A percentile compares a stretch with the other conserved stretches of the same genome.
Conservation (phyloP, 2,329 filamentous ascomycete species). For the Calonectria honghensis region DNA sequence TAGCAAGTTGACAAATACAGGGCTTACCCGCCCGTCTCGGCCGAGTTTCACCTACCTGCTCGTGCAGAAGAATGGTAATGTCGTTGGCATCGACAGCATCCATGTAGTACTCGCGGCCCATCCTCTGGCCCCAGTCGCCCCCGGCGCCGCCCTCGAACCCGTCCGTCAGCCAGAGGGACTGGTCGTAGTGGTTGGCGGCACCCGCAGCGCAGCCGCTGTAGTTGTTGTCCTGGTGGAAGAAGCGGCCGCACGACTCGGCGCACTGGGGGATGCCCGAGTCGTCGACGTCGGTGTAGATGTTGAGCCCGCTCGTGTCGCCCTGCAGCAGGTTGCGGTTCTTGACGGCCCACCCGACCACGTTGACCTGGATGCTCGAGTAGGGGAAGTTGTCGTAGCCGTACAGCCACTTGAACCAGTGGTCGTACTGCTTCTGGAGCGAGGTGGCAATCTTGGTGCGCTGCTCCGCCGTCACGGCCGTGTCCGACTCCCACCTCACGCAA, state of each 20-base stretch:
- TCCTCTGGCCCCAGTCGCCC: slow-evolving; percentile 68
- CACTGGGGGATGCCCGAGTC: slow-evolving; percentile 64
- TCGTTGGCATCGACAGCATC: slow-evolving; percentile 59
- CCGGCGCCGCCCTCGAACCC: slow-evolving; percentile 66
- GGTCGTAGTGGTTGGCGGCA: slow-evolving; percentile 64
- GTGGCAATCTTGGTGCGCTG: slow-evolving; percentile 62
- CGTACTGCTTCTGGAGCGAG: slow-evolving; percentile 60
- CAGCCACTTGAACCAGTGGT: slow-evolving; percentile 65
- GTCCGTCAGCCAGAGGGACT: slow-evolving; percentile 69
- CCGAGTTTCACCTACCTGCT: slow-evolving; percentile 53
- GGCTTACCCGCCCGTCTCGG: background rate
- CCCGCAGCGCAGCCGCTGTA: slow-evolving; percentile 61
- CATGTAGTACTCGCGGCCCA: slow-evolving; percentile 67
- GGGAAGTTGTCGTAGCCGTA: slow-evolving; percentile 67
- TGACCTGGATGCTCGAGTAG: slow-evolving; percentile 61
- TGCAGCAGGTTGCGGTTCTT: slow-evolving; percentile 60
- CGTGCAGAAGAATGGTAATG: slow-evolving; percentile 68
- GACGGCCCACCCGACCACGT: slow-evolving; percentile 67
- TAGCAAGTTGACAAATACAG: background rate
- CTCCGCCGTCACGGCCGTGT: slow-evolving; percentile 59
- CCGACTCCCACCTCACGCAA: slow-evolving; percentile 68
- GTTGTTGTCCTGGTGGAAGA: slow-evolving; percentile 66
- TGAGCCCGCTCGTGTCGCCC: slow-evolving; percentile 60
- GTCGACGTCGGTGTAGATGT: slow-evolving; percentile 66
- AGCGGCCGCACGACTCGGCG: slow-evolving; percentile 62